A percentile compares a stretch with the other conserved stretches of the same genome.
phyloP scores from a whole-genome alignment of 345 rosid species.

The Barbarea vulgaris region DNA sequence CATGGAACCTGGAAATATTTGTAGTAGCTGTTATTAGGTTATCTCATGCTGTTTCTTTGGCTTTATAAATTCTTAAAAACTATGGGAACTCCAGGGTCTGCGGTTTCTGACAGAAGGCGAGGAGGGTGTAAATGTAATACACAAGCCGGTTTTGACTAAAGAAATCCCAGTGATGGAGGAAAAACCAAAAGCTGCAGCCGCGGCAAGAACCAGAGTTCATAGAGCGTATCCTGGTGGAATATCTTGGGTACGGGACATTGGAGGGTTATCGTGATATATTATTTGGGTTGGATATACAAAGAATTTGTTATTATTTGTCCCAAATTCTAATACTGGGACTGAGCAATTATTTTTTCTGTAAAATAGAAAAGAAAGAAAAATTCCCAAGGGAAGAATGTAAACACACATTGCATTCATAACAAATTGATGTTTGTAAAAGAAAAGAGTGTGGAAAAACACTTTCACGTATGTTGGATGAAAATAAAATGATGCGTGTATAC shows the following conservation, averaged over 20 bases:
- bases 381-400: conserved; percentile 17
- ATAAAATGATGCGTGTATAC: neutral
- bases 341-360: conserved; percentile 4
- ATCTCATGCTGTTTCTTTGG: neutral
- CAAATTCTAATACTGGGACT: conserved; percentile 27
- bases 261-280: conserved; percentile 10
- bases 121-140: conserved; percentile 37
- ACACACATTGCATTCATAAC: conserved; percentile 9
- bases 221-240: conserved; percentile 70
- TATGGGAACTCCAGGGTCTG: conserved; percentile 66
- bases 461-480: conserved; percentile 9
- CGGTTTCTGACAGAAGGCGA: conserved; percentile 63
- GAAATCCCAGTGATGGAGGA: conserved; percentile 31
- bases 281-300: conserved; percentile 14
- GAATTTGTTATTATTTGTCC: conserved; percentile 9
- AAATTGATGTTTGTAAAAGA: conserved; percentile 26
- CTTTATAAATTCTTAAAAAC: conserved; percentile 11
- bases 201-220: conserved; percentile 56
- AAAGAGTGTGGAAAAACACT: neutral
- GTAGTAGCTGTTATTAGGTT: neutral
- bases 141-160: conserved; percentile 39
- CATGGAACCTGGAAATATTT: neutral
- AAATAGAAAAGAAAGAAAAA: neutral
- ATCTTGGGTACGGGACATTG: conserved; percentile 54
- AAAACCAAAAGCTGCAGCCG: conserved; percentile 11